A percentile compares a stretch with the other conserved stretches of the same genome.
These are phyloP conservation scores for Lizanozyma gosingica DNA, from an alignment of 1,139 yeast species.

Conservation along the genomic window DNA sequence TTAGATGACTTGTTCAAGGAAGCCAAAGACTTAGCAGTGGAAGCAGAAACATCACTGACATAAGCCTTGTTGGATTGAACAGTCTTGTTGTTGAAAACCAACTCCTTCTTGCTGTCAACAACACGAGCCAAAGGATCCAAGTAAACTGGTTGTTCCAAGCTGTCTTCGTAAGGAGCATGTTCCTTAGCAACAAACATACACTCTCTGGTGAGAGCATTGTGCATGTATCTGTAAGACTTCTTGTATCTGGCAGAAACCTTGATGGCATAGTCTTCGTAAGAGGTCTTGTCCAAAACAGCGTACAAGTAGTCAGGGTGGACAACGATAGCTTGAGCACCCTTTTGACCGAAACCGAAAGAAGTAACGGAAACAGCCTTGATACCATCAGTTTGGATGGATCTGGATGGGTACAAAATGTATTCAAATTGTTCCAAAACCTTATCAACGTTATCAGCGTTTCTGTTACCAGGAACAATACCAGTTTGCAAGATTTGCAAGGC, in stretches of 20 bases:
- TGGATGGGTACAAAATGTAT: slow-evolving; percentile 88
- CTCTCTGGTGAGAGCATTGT: slow-evolving; percentile 87
- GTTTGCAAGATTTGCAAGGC: slow-evolving; percentile 86
- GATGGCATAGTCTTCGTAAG: slow-evolving; percentile 57
- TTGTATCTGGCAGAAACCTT: slow-evolving; percentile 79
- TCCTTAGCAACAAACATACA: slow-evolving; percentile 90
- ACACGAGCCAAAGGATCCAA: slow-evolving; percentile 95
- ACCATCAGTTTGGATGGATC: slow-evolving; percentile 91
- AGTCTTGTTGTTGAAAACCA: slow-evolving; percentile 38
- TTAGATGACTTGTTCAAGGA: slow-evolving; percentile 41
- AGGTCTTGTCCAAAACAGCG: slow-evolving; percentile 64
- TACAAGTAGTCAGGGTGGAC: slow-evolving; percentile 90
- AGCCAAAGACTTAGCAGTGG: slow-evolving; percentile 43
- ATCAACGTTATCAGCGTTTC: slow-evolving; percentile 97
- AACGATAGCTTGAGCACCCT: slow-evolving; percentile 94
- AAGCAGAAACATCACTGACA: slow-evolving; percentile 26
- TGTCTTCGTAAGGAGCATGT: slow-evolving; percentile 84
- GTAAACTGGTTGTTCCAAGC: slow-evolving; percentile 81
- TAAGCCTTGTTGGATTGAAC: slow-evolving; percentile 27
- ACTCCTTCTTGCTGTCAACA: slow-evolving; percentile 41
- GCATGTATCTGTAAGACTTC: slow-evolving; percentile 92
- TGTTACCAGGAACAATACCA: slow-evolving; percentile 97
- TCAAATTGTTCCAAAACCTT: slow-evolving; percentile 71
- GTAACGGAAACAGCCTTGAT: slow-evolving; percentile 95
- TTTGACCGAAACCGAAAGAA: slow-evolving; percentile 98